phyloP scores from a whole-genome alignment of 441 rosid species.

The Gossypium davidsonii region DNA sequence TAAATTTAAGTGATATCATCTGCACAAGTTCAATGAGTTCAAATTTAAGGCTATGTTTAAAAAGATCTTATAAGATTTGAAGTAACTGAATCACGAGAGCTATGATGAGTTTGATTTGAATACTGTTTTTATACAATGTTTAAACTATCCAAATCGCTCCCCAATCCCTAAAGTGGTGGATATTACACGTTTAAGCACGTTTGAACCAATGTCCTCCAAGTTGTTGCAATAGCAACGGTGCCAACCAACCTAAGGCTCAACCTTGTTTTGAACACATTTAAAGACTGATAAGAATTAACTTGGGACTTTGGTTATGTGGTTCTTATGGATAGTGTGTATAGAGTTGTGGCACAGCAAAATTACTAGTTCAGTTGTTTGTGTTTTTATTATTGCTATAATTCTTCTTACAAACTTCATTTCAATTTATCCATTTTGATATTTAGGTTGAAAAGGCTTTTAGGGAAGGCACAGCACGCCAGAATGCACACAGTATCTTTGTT shows the following conservation, averaged over 20 bases:
- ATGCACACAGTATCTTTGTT: slow-evolving; percentile 91
- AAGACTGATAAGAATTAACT: background rate
- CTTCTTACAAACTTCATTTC: background rate
- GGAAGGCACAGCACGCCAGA: slow-evolving; percentile 92
- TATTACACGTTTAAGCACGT: too few species aligned
- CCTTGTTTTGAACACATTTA: background rate
- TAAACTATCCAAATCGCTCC: too few species aligned
- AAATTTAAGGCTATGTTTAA: background rate
- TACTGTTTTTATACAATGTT: too few species aligned
- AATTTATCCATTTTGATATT: slow-evolving; percentile 9
- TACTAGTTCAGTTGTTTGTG: background rate
- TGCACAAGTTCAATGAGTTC: background rate
- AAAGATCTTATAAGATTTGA: background rate
- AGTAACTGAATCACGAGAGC: background rate
- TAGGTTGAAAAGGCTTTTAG: slow-evolving; percentile 97
- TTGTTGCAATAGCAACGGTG: too few species aligned
- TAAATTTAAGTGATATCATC: background rate
- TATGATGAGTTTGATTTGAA: background rate
- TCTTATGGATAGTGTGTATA: slow-evolving; percentile 2
- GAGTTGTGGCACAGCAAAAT: background rate
- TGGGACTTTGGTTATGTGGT: background rate
- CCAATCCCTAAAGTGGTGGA: too few species aligned
- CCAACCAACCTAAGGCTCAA: too few species aligned
- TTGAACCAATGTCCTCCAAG: too few species aligned
- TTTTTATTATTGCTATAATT: background rate